phyloP scores from a whole-genome alignment of 2,329 filamentous ascomycete species.

The Cadophora gregata region DNA sequence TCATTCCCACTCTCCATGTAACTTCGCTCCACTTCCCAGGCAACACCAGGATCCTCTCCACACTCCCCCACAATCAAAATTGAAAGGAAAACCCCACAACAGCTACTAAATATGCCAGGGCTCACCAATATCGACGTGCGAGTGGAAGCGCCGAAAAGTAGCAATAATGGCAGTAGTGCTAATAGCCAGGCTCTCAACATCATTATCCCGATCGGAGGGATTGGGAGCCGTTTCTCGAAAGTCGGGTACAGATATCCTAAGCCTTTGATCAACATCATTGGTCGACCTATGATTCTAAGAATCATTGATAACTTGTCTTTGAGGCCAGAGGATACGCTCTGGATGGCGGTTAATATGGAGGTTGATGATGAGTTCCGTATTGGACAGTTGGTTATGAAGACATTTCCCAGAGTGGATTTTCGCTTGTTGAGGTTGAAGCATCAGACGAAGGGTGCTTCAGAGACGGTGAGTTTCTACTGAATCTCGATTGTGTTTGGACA shows the following conservation, averaged over 20 bases:
- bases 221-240: slow-evolving; percentile 41
- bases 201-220: slow-evolving; percentile 45
- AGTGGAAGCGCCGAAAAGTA: neutral
- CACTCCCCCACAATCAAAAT: neutral
- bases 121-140: neutral
- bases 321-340: slow-evolving; percentile 19
- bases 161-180: slow-evolving; percentile 11
- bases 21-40: neutral
- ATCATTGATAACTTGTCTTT: slow-evolving; percentile 21
- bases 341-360: slow-evolving; percentile 22
- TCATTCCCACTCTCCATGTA: neutral
- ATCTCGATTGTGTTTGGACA: too few species aligned
- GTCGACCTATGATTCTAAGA: slow-evolving; percentile 20
- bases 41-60: neutral
- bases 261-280: slow-evolving; percentile 23
- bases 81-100: neutral
- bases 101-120: neutral
- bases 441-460: slow-evolving; percentile 23
- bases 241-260: slow-evolving; percentile 22
- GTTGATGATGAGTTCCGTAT: slow-evolving; percentile 22
- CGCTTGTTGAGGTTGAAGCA: slow-evolving; percentile 21
- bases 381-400: slow-evolving; percentile 21
- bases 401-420: slow-evolving; percentile 18
- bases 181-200: slow-evolving; percentile 40
- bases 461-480: slow-evolving; percentile 13